Percentiles rank a stretch among this genome's conserved stretches.
Evolutionary conservation across 495 filamentous ascomycete genomes (phyloP).

Genomic region (Pyronema domesticum): DNA sequence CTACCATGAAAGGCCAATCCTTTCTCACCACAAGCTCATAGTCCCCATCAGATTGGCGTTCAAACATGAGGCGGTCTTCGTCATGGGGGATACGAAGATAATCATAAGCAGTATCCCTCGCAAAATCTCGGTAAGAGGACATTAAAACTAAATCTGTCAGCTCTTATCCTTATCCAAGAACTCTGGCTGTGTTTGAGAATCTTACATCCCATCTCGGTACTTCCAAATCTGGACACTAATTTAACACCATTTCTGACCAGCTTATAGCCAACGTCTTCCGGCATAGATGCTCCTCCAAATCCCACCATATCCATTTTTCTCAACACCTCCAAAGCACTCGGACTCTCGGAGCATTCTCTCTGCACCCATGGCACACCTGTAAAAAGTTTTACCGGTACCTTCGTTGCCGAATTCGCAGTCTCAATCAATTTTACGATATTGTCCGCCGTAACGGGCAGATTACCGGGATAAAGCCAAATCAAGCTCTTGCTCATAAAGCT

Average conservation of each 20-base stretch:
- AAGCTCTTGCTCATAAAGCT: conserved; percentile 33
- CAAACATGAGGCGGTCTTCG: conserved; percentile 31
- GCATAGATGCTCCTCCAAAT: conserved; percentile 40
- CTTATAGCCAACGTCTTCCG: conserved; percentile 28
- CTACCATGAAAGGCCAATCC: conserved; percentile 43
- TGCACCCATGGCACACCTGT: conserved; percentile 41
- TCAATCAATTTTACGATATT: conserved; percentile 31
- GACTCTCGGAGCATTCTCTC: conserved; percentile 29
- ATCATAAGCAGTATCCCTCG: conserved; percentile 45
- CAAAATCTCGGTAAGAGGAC: conserved; percentile 31
- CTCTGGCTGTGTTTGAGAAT: not conserved
- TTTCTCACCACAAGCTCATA: conserved; percentile 42
- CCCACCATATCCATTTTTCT: conserved; percentile 37
- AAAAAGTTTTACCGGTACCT: conserved; percentile 30
- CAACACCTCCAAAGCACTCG: conserved; percentile 26
- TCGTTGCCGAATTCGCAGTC: conserved; percentile 7
- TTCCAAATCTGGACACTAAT: conserved; percentile 39
- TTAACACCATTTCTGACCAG: conserved; percentile 32
- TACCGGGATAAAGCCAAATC: conserved; percentile 39
- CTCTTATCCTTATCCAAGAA: not conserved
- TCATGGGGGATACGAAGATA: conserved; percentile 33
- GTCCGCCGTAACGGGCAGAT: conserved; percentile 31
- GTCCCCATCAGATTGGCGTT: conserved; percentile 32
- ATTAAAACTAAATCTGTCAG: conserved; percentile 11
- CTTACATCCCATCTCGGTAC: conserved; percentile 41